These are phyloP conservation scores for Nepenthes gracilis DNA, from an alignment of 148 eudicot genomes.

Conservation along the genomic window DNA sequence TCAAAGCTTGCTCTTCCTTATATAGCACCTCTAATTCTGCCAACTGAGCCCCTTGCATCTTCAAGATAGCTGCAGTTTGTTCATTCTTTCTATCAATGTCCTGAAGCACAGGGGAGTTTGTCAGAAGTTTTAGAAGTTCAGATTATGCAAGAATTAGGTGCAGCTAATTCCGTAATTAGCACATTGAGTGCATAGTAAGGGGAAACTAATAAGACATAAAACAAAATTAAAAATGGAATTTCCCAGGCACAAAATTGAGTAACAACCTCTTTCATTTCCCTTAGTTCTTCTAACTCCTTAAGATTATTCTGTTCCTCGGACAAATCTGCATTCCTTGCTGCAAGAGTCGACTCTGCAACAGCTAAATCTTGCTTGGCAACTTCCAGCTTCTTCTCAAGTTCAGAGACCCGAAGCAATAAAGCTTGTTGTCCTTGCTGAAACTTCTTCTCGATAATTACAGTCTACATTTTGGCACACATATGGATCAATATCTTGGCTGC, in stretches of 20 bases:
- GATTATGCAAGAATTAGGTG: background rate
- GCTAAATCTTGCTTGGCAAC: slow-evolving; percentile 34
- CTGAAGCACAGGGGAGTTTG: slow-evolving; percentile 17
- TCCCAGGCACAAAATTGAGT: background rate
- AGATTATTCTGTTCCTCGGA: slow-evolving; percentile 46
- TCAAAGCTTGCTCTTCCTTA: slow-evolving; percentile 77
- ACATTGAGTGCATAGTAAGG: background rate
- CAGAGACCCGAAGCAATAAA: slow-evolving; percentile 35
- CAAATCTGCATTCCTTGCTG: slow-evolving; percentile 49
- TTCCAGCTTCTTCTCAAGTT: slow-evolving; percentile 72
- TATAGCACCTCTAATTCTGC: slow-evolving; percentile 76
- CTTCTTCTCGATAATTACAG: slow-evolving; percentile 29
- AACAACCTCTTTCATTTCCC: slow-evolving; percentile 93
- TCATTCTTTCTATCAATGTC: slow-evolving; percentile 96
- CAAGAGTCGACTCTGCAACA: slow-evolving; percentile 41
- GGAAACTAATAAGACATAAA: background rate
- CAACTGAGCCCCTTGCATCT: slow-evolving; percentile 86
- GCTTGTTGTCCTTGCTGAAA: slow-evolving; percentile 53
- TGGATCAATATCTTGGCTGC: slow-evolving; percentile 4
- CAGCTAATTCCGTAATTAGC: background rate
- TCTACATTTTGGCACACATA: slow-evolving; percentile 29
- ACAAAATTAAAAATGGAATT: background rate
- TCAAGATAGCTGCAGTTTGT: slow-evolving; percentile 88
- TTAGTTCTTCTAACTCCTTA: slow-evolving; percentile 73
- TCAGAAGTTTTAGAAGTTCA: background rate